A percentile compares a stretch with the other conserved stretches of the same genome.
Evolutionary conservation across 2,329 filamentous ascomycete species (phyloP).

Genomic region (Neopestalotiopsis sp.): DNA sequence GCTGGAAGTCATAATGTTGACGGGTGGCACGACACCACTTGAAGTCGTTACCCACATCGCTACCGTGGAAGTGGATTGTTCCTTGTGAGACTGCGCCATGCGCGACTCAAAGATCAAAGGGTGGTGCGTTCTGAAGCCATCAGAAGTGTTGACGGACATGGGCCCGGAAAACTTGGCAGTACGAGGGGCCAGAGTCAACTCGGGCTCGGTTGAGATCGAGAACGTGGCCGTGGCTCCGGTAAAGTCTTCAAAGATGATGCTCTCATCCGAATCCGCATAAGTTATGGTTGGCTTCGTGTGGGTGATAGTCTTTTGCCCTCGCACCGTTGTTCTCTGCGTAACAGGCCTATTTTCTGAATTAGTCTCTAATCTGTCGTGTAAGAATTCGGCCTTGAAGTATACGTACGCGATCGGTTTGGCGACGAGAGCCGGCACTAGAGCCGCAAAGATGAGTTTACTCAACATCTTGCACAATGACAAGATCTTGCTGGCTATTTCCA

Average conservation of each 20-base stretch:
- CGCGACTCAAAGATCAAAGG: neutral
- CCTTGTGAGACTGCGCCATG: neutral
- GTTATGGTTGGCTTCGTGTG: too few relatives aligned
- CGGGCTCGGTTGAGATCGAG: too few relatives aligned
- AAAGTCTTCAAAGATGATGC: neutral
- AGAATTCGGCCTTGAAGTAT: neutral
- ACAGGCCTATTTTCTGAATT: neutral
- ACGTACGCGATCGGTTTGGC: neutral
- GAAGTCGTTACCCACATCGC: too few relatives aligned
- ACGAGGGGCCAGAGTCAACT: too few relatives aligned
- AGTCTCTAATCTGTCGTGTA: neutral
- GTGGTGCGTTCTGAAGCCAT: neutral
- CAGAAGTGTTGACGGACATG: neutral
- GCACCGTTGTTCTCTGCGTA: neutral
- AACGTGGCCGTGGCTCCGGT: neutral
- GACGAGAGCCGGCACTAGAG: neutral
- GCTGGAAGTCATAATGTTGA: too few relatives aligned
- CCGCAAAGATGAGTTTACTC: neutral
- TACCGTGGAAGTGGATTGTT: too few relatives aligned
- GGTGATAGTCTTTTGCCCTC: too few relatives aligned
- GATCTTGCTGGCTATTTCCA: neutral
- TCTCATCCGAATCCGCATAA: neutral
- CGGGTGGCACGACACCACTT: too few relatives aligned
- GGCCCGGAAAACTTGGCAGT: too few relatives aligned
- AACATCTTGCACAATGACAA: neutral